These are phyloP conservation scores for Fusarium tuaranense DNA, from an alignment of 2,329 filamentous ascomycete species.

Conservation along the genomic window DNA sequence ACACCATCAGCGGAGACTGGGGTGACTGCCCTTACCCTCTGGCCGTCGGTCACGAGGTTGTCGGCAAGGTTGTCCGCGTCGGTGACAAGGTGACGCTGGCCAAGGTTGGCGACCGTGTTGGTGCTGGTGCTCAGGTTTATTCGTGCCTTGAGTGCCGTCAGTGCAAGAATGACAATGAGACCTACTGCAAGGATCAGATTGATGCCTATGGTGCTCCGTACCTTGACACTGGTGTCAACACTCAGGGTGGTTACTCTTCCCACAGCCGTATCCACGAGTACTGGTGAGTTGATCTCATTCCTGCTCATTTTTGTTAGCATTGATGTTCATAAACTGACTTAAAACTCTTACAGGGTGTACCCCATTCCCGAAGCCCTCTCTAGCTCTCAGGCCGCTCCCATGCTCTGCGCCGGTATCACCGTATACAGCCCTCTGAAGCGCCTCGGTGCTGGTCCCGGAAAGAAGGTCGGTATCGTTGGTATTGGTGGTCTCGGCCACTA, in stretches of 20 bases:
- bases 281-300: slow-evolving; percentile 56
- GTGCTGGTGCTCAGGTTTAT: slow-evolving; percentile 67
- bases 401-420: slow-evolving; percentile 88
- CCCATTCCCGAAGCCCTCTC: slow-evolving; percentile 81
- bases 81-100: slow-evolving; percentile 63
- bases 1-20: slow-evolving; percentile 78
- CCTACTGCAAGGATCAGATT: slow-evolving; percentile 54
- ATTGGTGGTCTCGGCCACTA: slow-evolving; percentile 80
- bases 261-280: slow-evolving; percentile 51
- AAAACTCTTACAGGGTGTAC: slow-evolving; percentile 60
- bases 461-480: slow-evolving; percentile 82
- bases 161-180: slow-evolving; percentile 56
- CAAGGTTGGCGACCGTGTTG: slow-evolving; percentile 69
- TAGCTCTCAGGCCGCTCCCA: slow-evolving; percentile 75
- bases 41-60: slow-evolving; percentile 78
- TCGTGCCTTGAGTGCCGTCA: slow-evolving; percentile 61
- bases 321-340: slow-evolving; percentile 9
- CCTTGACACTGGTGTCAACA: slow-evolving; percentile 63
- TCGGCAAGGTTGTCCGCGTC: slow-evolving; percentile 76
- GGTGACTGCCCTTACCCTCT: slow-evolving; percentile 71
- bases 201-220: slow-evolving; percentile 65
- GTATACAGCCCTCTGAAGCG: slow-evolving; percentile 82
- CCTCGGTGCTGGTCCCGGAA: slow-evolving; percentile 80
- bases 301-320: not conserved
- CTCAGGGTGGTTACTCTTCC: slow-evolving; percentile 67